These are phyloP conservation scores for Passalora sequoiae DNA, from an alignment of 2,329 filamentous ascomycete species.

Conservation along the genomic window DNA sequence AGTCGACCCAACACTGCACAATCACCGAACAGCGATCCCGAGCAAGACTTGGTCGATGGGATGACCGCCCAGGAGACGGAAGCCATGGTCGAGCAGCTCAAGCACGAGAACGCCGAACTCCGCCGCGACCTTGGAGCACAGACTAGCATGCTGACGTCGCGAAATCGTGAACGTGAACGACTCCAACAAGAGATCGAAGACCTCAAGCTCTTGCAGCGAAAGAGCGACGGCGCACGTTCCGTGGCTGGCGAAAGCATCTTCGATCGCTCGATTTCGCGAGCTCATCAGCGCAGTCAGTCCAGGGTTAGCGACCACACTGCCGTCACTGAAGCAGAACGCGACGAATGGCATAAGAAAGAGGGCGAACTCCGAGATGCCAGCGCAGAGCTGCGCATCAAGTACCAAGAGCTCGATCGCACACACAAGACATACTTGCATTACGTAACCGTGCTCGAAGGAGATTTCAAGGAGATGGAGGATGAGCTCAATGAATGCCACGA, in stretches of 20 bases:
- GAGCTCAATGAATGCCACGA: slow-evolving; percentile 75
- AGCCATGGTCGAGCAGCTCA: slow-evolving; percentile 73
- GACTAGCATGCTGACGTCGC: slow-evolving; percentile 93
- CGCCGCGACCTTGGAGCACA: slow-evolving; percentile 90
- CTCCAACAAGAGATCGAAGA: slow-evolving; percentile 97
- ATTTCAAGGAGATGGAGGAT: slow-evolving; percentile 66
- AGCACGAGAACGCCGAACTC: slow-evolving; percentile 90
- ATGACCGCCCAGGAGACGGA: slow-evolving; percentile 38
- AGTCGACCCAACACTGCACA: slow-evolving; percentile 34
- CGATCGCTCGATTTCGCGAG: slow-evolving; percentile 86
- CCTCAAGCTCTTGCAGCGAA: slow-evolving; percentile 79
- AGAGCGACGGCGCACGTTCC: slow-evolving; percentile 56
- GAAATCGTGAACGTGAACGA: slow-evolving; percentile 90
- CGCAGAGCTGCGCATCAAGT: slow-evolving; percentile 79
- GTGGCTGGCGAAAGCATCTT: slow-evolving; percentile 80
- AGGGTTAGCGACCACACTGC: slow-evolving; percentile 65
- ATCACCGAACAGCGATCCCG: slow-evolving; percentile 23
- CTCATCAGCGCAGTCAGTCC: slow-evolving; percentile 66
- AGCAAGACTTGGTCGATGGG: slow-evolving; percentile 36
- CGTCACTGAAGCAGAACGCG: slow-evolving; percentile 73
- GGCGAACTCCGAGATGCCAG: slow-evolving; percentile 80
- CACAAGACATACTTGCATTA: slow-evolving; percentile 75
- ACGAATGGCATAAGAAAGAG: slow-evolving; percentile 79
- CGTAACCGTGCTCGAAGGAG: slow-evolving; percentile 65
- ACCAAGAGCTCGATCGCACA: slow-evolving; percentile 80